Evolutionary conservation across 257 asterid species (phyloP).

Genomic region (Petunia secreta): DNA sequence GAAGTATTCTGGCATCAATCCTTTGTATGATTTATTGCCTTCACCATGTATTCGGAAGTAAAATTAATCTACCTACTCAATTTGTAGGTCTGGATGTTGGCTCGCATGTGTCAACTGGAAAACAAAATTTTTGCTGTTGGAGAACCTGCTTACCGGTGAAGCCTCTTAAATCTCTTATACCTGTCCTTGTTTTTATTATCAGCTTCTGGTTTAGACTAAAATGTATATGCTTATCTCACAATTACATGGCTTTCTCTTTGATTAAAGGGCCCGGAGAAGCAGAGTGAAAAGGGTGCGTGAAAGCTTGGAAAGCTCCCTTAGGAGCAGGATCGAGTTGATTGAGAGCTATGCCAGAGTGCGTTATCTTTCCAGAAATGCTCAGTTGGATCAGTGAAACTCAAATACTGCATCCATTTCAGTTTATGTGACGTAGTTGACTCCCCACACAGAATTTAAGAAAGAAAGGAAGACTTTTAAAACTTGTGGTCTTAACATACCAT

Average conservation of each 20-base stretch:
- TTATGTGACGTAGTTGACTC: too few species aligned
- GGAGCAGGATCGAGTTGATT: conserved; percentile 83
- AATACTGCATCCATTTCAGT: neutral
- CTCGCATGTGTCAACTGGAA: conserved; percentile 94
- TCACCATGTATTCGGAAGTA: neutral
- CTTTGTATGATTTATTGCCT: conserved; percentile 6
- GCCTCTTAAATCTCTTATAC: conserved; percentile 19
- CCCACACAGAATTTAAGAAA: too few species aligned
- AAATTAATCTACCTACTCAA: neutral
- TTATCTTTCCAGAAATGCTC: conserved; percentile 9
- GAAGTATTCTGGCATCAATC: neutral
- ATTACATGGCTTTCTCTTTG: neutral
- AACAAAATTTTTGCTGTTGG: conserved; percentile 94
- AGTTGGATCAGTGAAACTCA: neutral
- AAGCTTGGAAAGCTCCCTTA: conserved; percentile 73
- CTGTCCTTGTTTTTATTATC: neutral
- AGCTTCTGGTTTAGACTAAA: conserved; percentile 18
- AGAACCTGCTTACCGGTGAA: conserved; percentile 88
- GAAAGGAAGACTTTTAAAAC: too few species aligned
- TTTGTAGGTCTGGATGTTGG: conserved; percentile 88
- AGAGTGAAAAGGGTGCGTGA: conserved; percentile 81
- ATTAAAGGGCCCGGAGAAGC: conserved; percentile 72
- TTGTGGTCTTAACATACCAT: too few species aligned
- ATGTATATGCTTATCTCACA: neutral
- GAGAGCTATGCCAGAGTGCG: conserved; percentile 96